Evolutionary conservation across 2,329 filamentous ascomycete species (phyloP), one percentile per base, ranked within the genome.

Genomic region (Coleophoma crateriformis): DNA sequence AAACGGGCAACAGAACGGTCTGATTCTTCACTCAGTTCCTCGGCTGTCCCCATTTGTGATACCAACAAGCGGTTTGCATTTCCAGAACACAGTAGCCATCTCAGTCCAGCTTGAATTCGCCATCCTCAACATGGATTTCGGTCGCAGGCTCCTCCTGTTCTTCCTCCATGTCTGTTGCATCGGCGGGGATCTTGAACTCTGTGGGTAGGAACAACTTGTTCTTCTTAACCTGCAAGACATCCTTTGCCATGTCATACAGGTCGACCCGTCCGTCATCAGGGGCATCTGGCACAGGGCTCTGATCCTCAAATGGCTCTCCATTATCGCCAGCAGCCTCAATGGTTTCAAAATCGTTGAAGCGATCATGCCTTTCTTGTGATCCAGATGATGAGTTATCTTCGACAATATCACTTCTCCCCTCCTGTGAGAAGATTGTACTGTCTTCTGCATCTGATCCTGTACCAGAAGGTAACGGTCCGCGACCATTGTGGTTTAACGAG

Each of bases 71-170:
- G 27, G 8, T 7, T 27, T 27, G 27, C 27, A 27, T 27, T 27
- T 27, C 27, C 27, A 27, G 27, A 27, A 27, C 27, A 27, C 27
- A 27, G 7, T 27, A 27, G 6, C 7, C 27, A 7, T 27, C 27
- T 27, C 8, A 27, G 27, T 27, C 27, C 27, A 27, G 5, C 27
- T 27, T 27, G 27, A 27, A 27, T 27, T 62, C 63, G 38, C 57
- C 54, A 12, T 64, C 63, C 40, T 58, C 58, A 19, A 67, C 50
- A 54, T 65, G 64, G 40, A 66, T 65, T 46, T 65, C 63, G 7
- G 59, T 54, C 2, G 60, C 58, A 13, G 59, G 55, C 20, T 58
- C 60, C 32, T 64, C 63, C 12, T 53, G 49, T 19, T 60, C 59
- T 3, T 61, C 53, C 12, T 45, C 39, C 19, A 55, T 54, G 8